Evolutionary conservation across 345 rosid genomes (phyloP).

Genomic region (Erodium maritimum): DNA sequence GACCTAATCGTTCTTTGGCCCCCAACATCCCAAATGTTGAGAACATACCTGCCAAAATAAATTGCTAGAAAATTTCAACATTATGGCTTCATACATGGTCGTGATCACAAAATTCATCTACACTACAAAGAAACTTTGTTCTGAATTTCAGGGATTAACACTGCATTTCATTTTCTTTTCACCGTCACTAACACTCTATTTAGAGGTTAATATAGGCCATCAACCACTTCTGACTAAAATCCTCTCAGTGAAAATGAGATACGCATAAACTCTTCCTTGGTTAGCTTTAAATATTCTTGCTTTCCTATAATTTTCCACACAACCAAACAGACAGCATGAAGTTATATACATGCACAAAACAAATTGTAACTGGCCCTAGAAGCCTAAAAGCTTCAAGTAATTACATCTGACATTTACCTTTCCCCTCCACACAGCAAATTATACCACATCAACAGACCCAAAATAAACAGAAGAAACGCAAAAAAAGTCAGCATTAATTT

Average conservation of each 20-base stretch:
- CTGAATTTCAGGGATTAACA: not conserved
- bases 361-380: too few species aligned
- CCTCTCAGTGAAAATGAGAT: too few species aligned
- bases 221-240: not conserved
- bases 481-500: too few species aligned
- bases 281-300: too few species aligned
- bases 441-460: not conserved
- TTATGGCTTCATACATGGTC: not conserved
- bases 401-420: too few species aligned
- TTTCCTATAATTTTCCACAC: not conserved
- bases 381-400: too few species aligned
- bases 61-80: not conserved
- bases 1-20: slow-evolving; percentile 91
- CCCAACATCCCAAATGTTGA: slow-evolving; percentile 92
- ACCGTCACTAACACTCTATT: not conserved
- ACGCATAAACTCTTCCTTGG: too few species aligned
- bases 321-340: not conserved
- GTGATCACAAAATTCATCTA: not conserved
- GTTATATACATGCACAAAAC: too few species aligned
- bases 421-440: not conserved
- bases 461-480: not conserved
- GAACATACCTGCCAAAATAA: slow-evolving; percentile 37
- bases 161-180: too few species aligned
- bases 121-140: not conserved
- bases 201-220: not conserved